Conservation (phyloP, 176 grass and related monocot species). For the Leersia perrieri region DNA sequence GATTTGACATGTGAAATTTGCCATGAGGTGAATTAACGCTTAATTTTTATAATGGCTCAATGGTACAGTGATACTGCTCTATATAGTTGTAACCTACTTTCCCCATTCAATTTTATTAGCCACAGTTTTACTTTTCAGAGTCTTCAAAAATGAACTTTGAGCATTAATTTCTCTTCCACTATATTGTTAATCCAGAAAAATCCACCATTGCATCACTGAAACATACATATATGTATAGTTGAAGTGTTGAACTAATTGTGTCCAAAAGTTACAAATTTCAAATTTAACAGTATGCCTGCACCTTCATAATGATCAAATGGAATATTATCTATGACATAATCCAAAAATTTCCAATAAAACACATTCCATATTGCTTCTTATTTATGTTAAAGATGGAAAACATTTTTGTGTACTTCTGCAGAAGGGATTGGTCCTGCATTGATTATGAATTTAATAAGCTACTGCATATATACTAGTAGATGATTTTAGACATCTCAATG, state of each 20-base stretch:
- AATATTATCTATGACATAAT: neutral
- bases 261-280: neutral
- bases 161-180: neutral
- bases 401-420: neutral
- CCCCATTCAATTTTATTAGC: too few relatives aligned
- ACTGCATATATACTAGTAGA: neutral
- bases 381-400: neutral
- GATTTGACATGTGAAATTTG: conserved; percentile 87
- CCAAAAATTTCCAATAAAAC: neutral
- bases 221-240: neutral
- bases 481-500: neutral
- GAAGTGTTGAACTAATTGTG: neutral
- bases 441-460: neutral
- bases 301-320: neutral
- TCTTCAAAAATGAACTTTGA: neutral
- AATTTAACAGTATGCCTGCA: neutral
- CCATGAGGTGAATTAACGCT: conserved; percentile 49
- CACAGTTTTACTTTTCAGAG: neutral
- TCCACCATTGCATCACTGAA: neutral
- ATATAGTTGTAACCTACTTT: neutral
- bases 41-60: conserved; percentile 27
- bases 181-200: neutral
- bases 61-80: neutral
- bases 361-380: neutral
- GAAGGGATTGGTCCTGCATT: neutral